Conservation (phyloP, 1,139 yeast genomes). For the Protomyces macrosporus region DNA sequence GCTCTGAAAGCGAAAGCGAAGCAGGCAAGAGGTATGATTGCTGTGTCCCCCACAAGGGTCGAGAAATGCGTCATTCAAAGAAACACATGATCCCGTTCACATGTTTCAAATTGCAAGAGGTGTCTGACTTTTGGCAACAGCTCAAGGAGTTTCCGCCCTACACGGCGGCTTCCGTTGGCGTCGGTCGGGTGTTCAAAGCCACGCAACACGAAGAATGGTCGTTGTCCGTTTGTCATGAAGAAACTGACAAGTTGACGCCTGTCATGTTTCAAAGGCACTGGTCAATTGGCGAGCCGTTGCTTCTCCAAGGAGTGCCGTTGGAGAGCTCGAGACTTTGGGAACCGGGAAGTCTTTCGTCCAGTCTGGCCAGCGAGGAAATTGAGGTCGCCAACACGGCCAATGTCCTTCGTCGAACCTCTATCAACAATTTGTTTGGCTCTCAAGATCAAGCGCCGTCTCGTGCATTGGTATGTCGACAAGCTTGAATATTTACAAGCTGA, state of each 20-base stretch:
- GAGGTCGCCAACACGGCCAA: not conserved
- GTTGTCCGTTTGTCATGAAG: not conserved
- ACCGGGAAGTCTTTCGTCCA: too few species aligned
- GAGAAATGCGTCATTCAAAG: slow-evolving; percentile 27
- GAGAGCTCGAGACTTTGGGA: too few species aligned
- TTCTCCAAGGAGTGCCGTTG: slow-evolving; percentile 17
- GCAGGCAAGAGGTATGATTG: slow-evolving; percentile 25
- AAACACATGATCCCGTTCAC: slow-evolving; percentile 28
- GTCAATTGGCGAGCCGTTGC: slow-evolving; percentile 29
- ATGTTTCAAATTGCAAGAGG: slow-evolving; percentile 26
- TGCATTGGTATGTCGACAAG: not conserved
- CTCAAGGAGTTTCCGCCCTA: slow-evolving; percentile 3
- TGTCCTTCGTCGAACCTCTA: not conserved
- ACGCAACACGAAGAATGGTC: not conserved
- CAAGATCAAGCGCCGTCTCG: not conserved
- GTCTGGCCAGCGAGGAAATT: too few species aligned
- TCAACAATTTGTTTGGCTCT: not conserved
- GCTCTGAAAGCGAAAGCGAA: slow-evolving; percentile 13
- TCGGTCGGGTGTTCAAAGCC: not conserved
- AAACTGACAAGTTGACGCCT: slow-evolving; percentile 11
- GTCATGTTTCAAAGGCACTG: slow-evolving; percentile 27
- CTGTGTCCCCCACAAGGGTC: slow-evolving; percentile 17
- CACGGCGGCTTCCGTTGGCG: not conserved
- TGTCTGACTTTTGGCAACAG: slow-evolving; percentile 13
- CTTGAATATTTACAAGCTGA: not conserved